Base-by-base conservation (phyloP, 768 basidiomycete genomes). In the Tephrocybe sp. region DNA sequence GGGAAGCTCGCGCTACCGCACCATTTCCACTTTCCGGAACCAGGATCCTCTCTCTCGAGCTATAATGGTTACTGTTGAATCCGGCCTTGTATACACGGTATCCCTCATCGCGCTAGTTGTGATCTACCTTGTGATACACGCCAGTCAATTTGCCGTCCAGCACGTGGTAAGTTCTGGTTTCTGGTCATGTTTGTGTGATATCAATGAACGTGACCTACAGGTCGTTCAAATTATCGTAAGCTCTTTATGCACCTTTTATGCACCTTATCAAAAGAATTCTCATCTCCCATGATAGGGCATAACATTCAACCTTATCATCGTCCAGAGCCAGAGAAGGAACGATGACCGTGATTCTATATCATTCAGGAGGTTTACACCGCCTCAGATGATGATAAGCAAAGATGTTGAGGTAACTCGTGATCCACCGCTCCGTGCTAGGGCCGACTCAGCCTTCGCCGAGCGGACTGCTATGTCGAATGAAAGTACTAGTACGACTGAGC, bases 11-110 rank as follows among this genome's bases (percentile, higher is more conserved):
- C 58, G 39, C 2, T 59, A 51, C 21, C 51, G 48, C 20, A 32
- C 52, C 12, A 34, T 47, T 23, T 12, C 40, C 2, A 20, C 25
- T 14, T 18, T 17, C 24, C 4, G 18, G 21, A 21, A 37, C 0
- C 55, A 54, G n/a, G 58, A 59, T 23, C 52, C 55, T 1, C 48
- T 59, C 9, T 34, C 46, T n/a, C 44, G 55, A 26, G 58, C 58
- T 9, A 54, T 59, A 18, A 51, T 48, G 3, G 47, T 57, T 20
- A 59, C 58, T 17, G 24, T 57, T 1, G 58, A 59, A 30, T 55
- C 58, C 7, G 58, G 58, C 1, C 39, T 59, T 10, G 47, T 59
- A 23, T 59, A 59, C 48, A 44, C 55, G 2, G 18, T 39, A 45
- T 53, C 55, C 18, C 51, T 59, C 18, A 33, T 59, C 26, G 50